Conservation (phyloP, 345 rosid species). For the Garcia nutans region DNA sequence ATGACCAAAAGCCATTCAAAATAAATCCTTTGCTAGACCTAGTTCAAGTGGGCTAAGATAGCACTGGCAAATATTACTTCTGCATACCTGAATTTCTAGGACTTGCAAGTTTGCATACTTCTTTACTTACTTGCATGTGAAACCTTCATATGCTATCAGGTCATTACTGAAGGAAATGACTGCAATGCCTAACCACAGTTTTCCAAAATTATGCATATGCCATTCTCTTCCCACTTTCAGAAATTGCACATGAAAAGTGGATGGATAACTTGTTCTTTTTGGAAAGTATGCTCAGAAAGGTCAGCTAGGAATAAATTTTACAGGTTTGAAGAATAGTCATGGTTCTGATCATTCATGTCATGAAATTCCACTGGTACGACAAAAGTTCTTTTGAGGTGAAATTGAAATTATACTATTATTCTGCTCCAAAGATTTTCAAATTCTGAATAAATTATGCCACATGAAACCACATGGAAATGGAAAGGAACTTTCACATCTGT, state of each 20-base stretch:
- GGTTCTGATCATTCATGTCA: neutral
- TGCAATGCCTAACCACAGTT: neutral
- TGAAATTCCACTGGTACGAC: neutral
- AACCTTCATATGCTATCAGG: neutral
- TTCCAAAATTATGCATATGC: neutral
- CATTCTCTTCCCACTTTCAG: neutral
- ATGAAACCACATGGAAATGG: neutral
- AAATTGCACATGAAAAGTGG: neutral
- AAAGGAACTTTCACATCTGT: neutral
- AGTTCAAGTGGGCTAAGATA: too few relatives aligned
- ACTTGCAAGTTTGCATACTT: neutral
- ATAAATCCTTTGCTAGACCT: neutral
- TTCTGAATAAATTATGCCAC: neutral
- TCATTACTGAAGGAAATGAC: neutral
- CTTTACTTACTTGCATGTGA: neutral
- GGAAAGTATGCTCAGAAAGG: neutral
- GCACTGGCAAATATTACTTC: neutral
- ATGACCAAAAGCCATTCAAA: neutral
- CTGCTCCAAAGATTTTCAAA: too few relatives aligned
- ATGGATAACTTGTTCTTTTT: neutral
- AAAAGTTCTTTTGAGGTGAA: neutral
- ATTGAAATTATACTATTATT: neutral
- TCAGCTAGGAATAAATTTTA: neutral
- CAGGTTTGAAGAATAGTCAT: too few relatives aligned
- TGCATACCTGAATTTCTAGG: neutral